phyloP scores from a whole-genome alignment of 1,284 basidiomycete species.

The Tylopilus sp. region DNA sequence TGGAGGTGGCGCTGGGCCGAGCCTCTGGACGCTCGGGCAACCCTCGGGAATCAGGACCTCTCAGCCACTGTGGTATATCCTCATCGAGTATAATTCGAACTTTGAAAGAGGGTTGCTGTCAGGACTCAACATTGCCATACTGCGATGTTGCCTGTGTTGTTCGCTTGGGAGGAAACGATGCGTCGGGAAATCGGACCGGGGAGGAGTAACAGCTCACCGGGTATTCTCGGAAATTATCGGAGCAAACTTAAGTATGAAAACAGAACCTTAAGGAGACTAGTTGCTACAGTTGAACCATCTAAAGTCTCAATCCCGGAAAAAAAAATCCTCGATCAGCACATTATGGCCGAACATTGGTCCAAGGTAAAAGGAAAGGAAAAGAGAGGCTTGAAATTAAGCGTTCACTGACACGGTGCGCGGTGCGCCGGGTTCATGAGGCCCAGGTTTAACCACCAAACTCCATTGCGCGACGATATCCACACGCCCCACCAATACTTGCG shows the following conservation, averaged over 20 bases:
- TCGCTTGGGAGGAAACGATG: background rate
- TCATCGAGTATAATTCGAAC: too few relatives aligned
- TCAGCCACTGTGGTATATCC: too few relatives aligned
- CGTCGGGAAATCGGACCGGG: background rate
- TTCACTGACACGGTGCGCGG: constrained; percentile 9
- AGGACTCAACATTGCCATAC: background rate
- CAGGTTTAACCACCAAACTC: constrained; percentile 38
- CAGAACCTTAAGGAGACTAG: constrained; percentile 3
- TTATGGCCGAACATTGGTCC: background rate
- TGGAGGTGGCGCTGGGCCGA: too few relatives aligned
- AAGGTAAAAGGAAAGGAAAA: background rate
- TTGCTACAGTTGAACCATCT: constrained; percentile 19
- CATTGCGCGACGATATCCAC: constrained; percentile 28
- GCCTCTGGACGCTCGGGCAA: too few relatives aligned
- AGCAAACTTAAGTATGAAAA: constrained; percentile 1
- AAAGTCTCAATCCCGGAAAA: background rate
- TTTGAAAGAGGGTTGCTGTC: background rate
- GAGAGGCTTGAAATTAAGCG: background rate
- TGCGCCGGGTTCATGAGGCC: constrained; percentile 24
- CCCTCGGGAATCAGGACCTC: too few relatives aligned
- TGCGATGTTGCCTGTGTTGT: background rate
- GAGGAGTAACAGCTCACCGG: background rate
- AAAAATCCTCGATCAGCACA: background rate
- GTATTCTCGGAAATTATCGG: background rate
- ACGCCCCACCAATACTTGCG: constrained; percentile 37